Percentiles rank a stretch among this genome's conserved stretches.
Evolutionary conservation across 2,329 filamentous ascomycete species (phyloP).

Genomic region (Paracorniculantispora psalliotae): DNA sequence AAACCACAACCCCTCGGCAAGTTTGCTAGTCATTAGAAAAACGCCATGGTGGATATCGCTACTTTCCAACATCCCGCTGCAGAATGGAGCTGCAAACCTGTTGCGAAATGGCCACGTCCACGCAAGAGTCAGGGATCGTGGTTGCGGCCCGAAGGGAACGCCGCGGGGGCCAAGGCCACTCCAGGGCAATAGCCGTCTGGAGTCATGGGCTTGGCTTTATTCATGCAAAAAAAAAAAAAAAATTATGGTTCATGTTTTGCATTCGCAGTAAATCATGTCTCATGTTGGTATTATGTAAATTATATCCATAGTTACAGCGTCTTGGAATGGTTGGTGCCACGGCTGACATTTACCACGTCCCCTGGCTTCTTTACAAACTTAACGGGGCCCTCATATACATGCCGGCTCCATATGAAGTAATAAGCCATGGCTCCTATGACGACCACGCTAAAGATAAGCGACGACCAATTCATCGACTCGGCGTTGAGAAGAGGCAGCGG

Average conservation of each 20-base stretch:
- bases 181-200: background rate
- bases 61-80: background rate
- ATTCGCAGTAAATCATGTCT: background rate
- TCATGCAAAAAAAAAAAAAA: background rate
- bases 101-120: background rate
- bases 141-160: slow-evolving; percentile 4
- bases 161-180: background rate
- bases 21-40: background rate
- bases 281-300: background rate
- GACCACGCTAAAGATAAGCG: slow-evolving; percentile 36
- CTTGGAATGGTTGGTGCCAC: background rate
- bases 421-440: slow-evolving; percentile 35
- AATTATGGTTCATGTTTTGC: too few relatives aligned
- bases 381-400: slow-evolving; percentile 14
- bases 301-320: background rate
- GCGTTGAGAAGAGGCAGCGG: slow-evolving; percentile 28
- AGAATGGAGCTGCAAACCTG: background rate
- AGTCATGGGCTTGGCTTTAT: background rate
- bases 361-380: slow-evolving; percentile 7
- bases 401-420: slow-evolving; percentile 28
- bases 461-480: slow-evolving; percentile 45
- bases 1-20: too few relatives aligned
- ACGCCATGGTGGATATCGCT: background rate
- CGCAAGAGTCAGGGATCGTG: background rate
- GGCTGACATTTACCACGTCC: background rate